Percentiles rank a stretch among this genome's conserved stretches.
These are phyloP conservation scores for Amylocarpus encephaloides DNA, from an alignment of 2,329 filamentous ascomycete species.

Conservation along the genomic window DNA sequence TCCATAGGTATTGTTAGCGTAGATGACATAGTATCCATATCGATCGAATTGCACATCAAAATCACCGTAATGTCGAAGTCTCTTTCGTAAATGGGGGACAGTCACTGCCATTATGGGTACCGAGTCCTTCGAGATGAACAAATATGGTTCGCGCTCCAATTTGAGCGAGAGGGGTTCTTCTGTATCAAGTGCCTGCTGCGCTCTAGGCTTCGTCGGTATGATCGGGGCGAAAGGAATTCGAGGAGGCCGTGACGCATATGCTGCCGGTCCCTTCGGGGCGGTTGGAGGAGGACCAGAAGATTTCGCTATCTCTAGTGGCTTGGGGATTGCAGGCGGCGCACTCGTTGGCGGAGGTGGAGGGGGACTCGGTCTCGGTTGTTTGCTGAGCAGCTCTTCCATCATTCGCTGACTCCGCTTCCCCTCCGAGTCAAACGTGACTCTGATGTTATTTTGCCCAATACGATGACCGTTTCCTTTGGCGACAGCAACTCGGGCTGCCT, in stretches of 20 bases:
- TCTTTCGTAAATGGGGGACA: constrained; percentile 82
- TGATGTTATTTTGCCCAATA: constrained; percentile 70
- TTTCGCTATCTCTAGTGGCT: constrained; percentile 36
- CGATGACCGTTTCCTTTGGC: constrained; percentile 70
- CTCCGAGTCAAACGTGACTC: constrained; percentile 84
- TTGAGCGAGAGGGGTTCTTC: constrained; percentile 54
- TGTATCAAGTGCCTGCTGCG: constrained; percentile 51
- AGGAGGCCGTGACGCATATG: constrained; percentile 22
- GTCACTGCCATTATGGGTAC: constrained; percentile 84
- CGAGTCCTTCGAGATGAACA: constrained; percentile 80
- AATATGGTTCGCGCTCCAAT: constrained; percentile 75
- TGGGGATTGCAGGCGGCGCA: constrained; percentile 30
- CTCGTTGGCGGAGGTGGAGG: constrained; percentile 13
- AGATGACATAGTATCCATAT: constrained; percentile 87
- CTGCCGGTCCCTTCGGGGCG: constrained; percentile 71
- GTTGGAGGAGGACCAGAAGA: constrained; percentile 66
- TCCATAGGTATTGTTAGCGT: constrained; percentile 69
- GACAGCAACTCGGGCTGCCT: constrained; percentile 76
- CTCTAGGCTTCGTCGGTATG: constrained; percentile 40
- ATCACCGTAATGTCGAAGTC: constrained; percentile 76
- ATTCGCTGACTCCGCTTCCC: constrained; percentile 74
- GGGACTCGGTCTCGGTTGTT: constrained; percentile 40
- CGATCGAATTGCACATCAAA: constrained; percentile 77
- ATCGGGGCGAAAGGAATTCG: constrained; percentile 22
- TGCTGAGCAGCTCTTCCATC: constrained; percentile 67